phyloP scores from a whole-genome alignment of 140 eudicot genomes.

The Anethum foeniculum region DNA sequence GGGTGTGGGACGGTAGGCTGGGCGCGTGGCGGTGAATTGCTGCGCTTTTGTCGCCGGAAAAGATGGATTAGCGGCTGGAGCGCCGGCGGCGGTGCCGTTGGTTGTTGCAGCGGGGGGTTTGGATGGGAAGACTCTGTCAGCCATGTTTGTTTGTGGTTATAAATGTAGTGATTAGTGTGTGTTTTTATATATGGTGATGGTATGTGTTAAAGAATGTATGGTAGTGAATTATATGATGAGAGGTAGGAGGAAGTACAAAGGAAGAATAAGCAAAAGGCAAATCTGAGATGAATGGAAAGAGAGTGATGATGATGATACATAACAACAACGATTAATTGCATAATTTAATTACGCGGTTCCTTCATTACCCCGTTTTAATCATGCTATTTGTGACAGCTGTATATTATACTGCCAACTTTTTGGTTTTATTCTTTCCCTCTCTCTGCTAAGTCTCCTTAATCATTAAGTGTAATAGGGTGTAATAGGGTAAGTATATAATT shows the following conservation, averaged over 20 bases:
- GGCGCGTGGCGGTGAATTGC: conserved; percentile 59
- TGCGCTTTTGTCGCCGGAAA: conserved; percentile 58
- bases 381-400: not conserved
- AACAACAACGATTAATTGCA: not conserved
- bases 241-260: not conserved
- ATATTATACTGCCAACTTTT: not conserved
- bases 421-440: not conserved
- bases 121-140: conserved; percentile 72
- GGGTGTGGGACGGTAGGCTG: conserved; percentile 60
- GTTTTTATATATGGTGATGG: not conserved
- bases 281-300: conserved; percentile 3
- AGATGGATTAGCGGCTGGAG: conserved; percentile 22
- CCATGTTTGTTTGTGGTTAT: conserved; percentile 20
- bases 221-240: not conserved
- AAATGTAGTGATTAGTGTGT: not conserved
- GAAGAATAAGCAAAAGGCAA: not conserved
- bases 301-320: not conserved
- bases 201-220: not conserved
- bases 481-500: no score
- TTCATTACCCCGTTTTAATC: conserved; percentile 3
- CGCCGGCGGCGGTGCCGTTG: conserved; percentile 19
- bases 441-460: not conserved
- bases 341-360: not conserved
- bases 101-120: conserved; percentile 19
- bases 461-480: no score